Percentiles rank a stretch among this genome's conserved stretches.
Evolutionary conservation across 1,284 basidiomycete genomes (phyloP).

Genomic region (Ganoderma lucidum): DNA sequence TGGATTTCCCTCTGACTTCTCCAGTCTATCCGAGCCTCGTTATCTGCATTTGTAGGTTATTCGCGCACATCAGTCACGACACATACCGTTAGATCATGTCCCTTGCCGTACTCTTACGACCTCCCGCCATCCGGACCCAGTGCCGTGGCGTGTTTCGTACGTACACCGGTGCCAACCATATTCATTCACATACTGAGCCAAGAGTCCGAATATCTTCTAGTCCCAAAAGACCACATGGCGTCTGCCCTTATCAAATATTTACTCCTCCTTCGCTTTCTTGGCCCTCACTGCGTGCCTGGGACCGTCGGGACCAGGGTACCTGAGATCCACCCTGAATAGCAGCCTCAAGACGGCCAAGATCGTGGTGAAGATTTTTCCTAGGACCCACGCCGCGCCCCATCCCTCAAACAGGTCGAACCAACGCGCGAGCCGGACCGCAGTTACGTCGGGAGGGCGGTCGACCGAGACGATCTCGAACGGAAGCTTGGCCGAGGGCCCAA

Average conservation of each 20-base stretch:
- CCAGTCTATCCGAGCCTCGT: neutral
- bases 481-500: conserved; percentile 15
- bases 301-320: conserved; percentile 11
- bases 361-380: conserved; percentile 26
- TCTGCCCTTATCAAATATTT: neutral
- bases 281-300: neutral
- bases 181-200: neutral
- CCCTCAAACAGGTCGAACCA: conserved; percentile 34
- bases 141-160: neutral
- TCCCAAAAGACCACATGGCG: neutral
- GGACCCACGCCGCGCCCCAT: conserved; percentile 24
- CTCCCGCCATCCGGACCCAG: neutral
- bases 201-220: neutral
- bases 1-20: neutral
- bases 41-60: neutral
- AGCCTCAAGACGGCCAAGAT: conserved; percentile 22
- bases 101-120: neutral
- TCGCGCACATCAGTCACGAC: neutral
- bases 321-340: conserved; percentile 30
- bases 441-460: conserved; percentile 26
- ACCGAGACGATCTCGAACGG: conserved; percentile 44
- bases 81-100: neutral
- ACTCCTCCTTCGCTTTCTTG: conserved; percentile 8
- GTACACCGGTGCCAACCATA: neutral
- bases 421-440: conserved; percentile 25